A percentile compares a stretch with the other conserved stretches of the same genome.
Evolutionary conservation across 495 filamentous ascomycete genomes (phyloP).

Genomic region (Beverwykella pulmonaria): DNA sequence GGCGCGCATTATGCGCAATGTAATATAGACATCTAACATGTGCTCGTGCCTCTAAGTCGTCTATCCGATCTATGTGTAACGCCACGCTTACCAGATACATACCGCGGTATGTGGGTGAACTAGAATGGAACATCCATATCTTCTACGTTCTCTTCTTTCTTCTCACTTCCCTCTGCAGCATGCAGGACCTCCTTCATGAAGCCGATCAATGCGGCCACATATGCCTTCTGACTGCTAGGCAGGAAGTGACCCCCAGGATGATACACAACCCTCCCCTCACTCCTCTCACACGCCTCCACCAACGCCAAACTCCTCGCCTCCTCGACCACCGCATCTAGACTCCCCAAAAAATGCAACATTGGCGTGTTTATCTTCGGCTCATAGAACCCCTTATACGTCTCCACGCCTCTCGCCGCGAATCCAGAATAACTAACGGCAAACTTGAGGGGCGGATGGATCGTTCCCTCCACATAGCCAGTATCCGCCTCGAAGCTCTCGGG

Average conservation of each 20-base stretch:
- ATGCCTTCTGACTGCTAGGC: conserved; percentile 73
- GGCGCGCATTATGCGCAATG: conserved; percentile 30
- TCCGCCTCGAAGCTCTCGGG: conserved; percentile 56
- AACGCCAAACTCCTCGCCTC: conserved; percentile 68
- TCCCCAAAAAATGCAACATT: conserved; percentile 79
- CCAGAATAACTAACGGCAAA: conserved; percentile 82
- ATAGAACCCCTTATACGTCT: conserved; percentile 70
- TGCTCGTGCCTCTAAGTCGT: conserved; percentile 4
- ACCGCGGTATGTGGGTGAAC: not conserved
- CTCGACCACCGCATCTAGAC: conserved; percentile 85
- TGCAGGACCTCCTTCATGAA: conserved; percentile 70
- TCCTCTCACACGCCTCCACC: conserved; percentile 67
- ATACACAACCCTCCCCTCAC: conserved; percentile 62
- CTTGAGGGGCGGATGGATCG: conserved; percentile 64
- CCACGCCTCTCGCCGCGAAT: conserved; percentile 64
- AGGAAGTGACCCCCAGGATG: conserved; percentile 96
- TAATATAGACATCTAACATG: conserved; percentile 36
- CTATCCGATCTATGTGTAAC: conserved; percentile 17
- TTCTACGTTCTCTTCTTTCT: conserved; percentile 54
- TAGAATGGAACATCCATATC: conserved; percentile 59
- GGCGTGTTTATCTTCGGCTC: conserved; percentile 76
- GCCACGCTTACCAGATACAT: conserved; percentile 16
- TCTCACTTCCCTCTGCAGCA: conserved; percentile 24
- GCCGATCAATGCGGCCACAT: conserved; percentile 69
- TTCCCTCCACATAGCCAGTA: conserved; percentile 47